Base-by-base conservation (phyloP, 768 basidiomycete species). In the Russula virescens region DNA sequence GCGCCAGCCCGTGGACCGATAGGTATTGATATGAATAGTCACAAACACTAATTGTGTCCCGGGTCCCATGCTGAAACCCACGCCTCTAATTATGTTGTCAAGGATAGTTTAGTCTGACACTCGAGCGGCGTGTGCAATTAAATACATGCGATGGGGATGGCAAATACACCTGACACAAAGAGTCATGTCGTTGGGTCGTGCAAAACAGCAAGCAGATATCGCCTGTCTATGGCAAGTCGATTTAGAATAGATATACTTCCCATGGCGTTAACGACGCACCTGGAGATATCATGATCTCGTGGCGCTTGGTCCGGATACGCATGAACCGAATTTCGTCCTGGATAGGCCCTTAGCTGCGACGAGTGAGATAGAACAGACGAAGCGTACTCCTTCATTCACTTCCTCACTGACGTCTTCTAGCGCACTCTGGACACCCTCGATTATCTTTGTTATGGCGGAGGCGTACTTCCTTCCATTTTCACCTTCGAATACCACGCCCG, bases 241-340 rank as follows among this genome's bases (percentile, higher is more conserved):
- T 46, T 50, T 23, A 64, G 28, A 49, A 57, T 49, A 35, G 16
- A 54, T 34, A 38, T 19, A 38, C 38, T 11, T 34, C 10, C 56
- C 46, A 16, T 40, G 25, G 38, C 52, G 16, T 25, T 48, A 54
- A 47, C 47, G 38, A 75, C 87, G 31, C 57, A 92, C 94, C 90
- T 60, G 94, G 94, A 2, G 94, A 91, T 63, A 97, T 94, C 88
- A 97, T 90, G 61, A 97, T 78, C 71, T 96, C 94, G 72, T 97
- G 94, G 55, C 89, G 81, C 71, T 84, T 91, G 62, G 94, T 96
- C 53, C 94, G 83, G 75, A 96, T 93, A 61, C 94, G 78, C 83
- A 97, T 85, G 69, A 96, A 91, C 63, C 84, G 83, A 49, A 96
- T 80, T 26, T 91, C 88, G 71, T 95, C 94, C 92, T 95, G 67